Evolutionary conservation across 305 asterid species (phyloP).

Genomic region (Nicotiana rustica): DNA sequence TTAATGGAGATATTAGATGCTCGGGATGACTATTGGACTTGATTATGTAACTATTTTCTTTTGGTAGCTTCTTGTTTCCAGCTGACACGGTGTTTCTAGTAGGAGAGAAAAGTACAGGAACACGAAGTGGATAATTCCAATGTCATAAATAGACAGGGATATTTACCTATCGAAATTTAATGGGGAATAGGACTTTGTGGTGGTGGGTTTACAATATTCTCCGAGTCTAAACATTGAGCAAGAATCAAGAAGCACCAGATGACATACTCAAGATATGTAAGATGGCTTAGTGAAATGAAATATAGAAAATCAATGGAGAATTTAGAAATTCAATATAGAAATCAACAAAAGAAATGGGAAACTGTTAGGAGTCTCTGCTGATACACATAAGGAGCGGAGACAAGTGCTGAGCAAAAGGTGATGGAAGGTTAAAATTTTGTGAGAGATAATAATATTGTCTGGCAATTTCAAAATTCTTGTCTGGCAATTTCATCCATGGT

Average conservation of each 20-base stretch:
- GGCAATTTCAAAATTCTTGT: not conserved
- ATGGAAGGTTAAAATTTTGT: not conserved
- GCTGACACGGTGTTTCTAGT: conserved; percentile 1
- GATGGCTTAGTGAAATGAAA: not conserved
- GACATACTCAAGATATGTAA: not conserved
- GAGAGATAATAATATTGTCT: not conserved
- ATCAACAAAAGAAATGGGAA: not conserved
- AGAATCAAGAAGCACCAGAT: not conserved
- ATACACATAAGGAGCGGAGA: not conserved
- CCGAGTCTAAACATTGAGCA: not conserved
- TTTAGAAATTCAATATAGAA: not conserved
- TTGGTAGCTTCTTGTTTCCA: not conserved
- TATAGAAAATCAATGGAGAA: not conserved
- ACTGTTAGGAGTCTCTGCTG: not conserved
- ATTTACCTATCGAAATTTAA: not conserved
- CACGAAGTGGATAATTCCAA: not conserved
- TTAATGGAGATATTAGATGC: not conserved
- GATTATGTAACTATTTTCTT: not conserved
- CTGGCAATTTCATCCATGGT: not conserved
- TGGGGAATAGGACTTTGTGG: not conserved
- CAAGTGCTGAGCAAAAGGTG: not conserved
- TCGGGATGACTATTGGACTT: not conserved
- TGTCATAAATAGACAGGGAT: not conserved
- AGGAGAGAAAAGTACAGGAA: not conserved
- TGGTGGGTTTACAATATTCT: not conserved